Evolutionary conservation across 2,329 filamentous ascomycete genomes (phyloP).

Genomic region (Ophiostoma australiae): DNA sequence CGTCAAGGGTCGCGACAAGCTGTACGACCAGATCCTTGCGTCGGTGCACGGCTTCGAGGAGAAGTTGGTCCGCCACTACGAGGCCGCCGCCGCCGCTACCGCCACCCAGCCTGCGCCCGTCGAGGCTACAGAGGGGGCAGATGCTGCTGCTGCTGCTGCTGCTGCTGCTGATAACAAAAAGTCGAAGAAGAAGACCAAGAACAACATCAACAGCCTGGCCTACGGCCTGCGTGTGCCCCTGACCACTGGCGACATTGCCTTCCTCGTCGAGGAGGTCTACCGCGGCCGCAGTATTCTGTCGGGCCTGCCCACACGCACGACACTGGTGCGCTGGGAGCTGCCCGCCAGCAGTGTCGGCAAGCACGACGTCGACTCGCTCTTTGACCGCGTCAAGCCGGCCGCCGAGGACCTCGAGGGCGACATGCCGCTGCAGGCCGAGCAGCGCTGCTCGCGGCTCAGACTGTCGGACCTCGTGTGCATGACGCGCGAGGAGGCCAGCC

Average conservation of each 20-base stretch:
- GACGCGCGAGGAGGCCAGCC: conserved; percentile 82
- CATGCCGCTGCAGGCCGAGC: conserved; percentile 45
- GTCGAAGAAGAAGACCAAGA: background rate
- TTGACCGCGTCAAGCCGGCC: conserved; percentile 45
- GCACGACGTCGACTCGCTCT: conserved; percentile 7
- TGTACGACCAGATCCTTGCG: conserved; percentile 80
- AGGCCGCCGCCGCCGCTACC: background rate
- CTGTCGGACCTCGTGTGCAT: conserved; percentile 76
- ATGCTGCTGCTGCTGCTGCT: background rate
- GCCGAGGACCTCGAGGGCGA: conserved; percentile 19
- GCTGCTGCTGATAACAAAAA: background rate
- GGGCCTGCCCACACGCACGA: conserved; percentile 71
- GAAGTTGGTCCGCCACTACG: conserved; percentile 53
- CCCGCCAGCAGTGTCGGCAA: conserved; percentile 16
- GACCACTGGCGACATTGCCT: conserved; percentile 75
- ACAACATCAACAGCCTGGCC: conserved; percentile 39
- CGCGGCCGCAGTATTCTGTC: conserved; percentile 77
- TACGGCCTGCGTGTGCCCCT: conserved; percentile 75
- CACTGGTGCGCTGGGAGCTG: conserved; percentile 69
- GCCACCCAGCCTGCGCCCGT: background rate
- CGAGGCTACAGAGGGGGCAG: background rate
- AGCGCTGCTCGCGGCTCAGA: conserved; percentile 67
- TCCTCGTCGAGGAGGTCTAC: conserved; percentile 85
- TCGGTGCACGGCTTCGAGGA: conserved; percentile 75
- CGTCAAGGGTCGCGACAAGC: conserved; percentile 78